These are phyloP conservation scores for Ganoderma leucocontextum DNA, from an alignment of 1,284 basidiomycete genomes.

Conservation along the genomic window DNA sequence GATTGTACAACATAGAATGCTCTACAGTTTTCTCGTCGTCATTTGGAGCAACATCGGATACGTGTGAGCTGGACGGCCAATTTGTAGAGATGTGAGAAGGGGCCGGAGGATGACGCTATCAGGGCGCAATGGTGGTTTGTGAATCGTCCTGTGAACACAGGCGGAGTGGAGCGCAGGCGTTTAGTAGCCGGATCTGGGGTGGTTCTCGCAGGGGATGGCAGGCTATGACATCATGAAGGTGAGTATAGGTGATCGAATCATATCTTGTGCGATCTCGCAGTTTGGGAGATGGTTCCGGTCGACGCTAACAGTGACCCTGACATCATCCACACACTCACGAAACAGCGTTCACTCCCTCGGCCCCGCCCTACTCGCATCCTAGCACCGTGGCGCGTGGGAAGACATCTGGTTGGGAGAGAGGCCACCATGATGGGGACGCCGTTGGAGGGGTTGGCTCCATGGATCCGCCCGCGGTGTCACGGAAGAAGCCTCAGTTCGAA, in stretches of 20 bases:
- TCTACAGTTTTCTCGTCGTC: not conserved
- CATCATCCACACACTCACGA: slow-evolving; percentile 30
- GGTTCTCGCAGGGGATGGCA: slow-evolving; percentile 13
- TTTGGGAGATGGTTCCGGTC: slow-evolving; percentile 18
- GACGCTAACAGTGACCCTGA: slow-evolving; percentile 18
- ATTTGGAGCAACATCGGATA: not conserved
- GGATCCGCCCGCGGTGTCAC: slow-evolving; percentile 5
- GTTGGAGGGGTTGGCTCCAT: not conserved
- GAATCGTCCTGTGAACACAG: not conserved
- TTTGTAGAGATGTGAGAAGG: not conserved
- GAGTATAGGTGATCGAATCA: slow-evolving; percentile 28
- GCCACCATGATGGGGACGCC: not conserved
- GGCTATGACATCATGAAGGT: slow-evolving; percentile 32
- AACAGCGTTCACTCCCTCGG: slow-evolving; percentile 14
- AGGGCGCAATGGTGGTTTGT: not conserved
- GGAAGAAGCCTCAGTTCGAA: slow-evolving; percentile 7
- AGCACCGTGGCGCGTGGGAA: too few relatives aligned
- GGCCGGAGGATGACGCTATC: not conserved
- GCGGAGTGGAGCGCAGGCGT: slow-evolving; percentile 9
- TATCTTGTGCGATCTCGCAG: slow-evolving; percentile 23
- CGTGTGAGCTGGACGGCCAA: not conserved
- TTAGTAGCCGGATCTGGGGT: slow-evolving; percentile 9
- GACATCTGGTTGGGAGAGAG: too few relatives aligned
- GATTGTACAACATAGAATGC: not conserved
- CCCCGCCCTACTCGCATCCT: not conserved